phyloP scores from a whole-genome alignment of 495 filamentous ascomycete genomes.

The Daldinia loculata region DNA sequence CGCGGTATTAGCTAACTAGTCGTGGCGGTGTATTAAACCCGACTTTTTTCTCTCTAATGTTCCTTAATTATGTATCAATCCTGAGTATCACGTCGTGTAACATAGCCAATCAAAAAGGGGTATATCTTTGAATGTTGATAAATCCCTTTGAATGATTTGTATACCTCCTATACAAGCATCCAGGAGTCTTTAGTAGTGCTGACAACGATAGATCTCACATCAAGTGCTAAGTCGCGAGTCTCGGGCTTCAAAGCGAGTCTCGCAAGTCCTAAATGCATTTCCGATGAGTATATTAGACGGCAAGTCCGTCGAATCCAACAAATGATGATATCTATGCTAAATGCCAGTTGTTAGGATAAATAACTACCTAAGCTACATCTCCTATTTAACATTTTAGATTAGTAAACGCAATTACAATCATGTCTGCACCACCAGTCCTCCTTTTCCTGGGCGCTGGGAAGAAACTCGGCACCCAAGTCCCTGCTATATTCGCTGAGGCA shows the following conservation, averaged over 20 bases:
- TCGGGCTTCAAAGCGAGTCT: constrained; percentile 16
- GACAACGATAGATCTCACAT: not conserved
- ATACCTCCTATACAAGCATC: not conserved
- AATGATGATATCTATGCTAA: not conserved
- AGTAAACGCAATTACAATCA: not conserved
- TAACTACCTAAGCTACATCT: no score
- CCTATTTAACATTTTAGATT: no score
- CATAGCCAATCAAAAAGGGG: not conserved
- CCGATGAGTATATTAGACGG: not conserved
- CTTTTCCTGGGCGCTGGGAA: constrained; percentile 22
- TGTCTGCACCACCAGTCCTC: constrained; percentile 14
- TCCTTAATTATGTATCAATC: not conserved
- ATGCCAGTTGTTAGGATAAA: not conserved
- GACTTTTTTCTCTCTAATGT: not conserved
- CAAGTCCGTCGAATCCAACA: not conserved
- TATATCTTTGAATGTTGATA: not conserved
- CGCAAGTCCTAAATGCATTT: not conserved
- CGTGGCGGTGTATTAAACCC: not conserved
- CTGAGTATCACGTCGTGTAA: not conserved
- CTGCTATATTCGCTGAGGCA: constrained; percentile 13
- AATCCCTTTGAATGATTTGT: not conserved
- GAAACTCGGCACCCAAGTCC: constrained; percentile 9
- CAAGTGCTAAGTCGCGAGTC: not conserved
- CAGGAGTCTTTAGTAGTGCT: not conserved
- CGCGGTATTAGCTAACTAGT: not conserved